Percentiles rank a stretch among this genome's conserved stretches.
Conservation (phyloP, 805 yeast genomes). For the Candida tammaniensis region DNA sequence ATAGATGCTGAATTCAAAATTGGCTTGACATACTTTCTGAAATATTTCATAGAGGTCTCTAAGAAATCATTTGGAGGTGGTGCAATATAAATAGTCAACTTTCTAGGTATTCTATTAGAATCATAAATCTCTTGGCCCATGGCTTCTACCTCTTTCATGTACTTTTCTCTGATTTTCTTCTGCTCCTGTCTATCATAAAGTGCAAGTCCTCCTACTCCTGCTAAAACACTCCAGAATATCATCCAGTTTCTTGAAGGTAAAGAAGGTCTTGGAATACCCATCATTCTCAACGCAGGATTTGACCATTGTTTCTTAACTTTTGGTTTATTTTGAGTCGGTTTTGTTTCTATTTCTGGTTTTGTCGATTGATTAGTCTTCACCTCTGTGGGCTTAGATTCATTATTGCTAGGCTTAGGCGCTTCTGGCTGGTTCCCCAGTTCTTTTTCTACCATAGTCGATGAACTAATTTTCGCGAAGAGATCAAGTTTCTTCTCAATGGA, state of each 20-base stretch:
- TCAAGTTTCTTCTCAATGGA: too few relatives aligned
- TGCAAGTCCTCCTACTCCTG: slow-evolving; percentile 68
- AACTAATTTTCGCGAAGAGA: too few relatives aligned
- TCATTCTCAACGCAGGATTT: slow-evolving; percentile 77
- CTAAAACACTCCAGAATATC: slow-evolving; percentile 76
- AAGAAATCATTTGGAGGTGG: slow-evolving; percentile 97
- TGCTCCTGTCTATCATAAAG: slow-evolving; percentile 79
- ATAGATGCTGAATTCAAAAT: slow-evolving; percentile 78
- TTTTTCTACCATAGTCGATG: too few relatives aligned
- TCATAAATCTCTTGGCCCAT: slow-evolving; percentile 46
- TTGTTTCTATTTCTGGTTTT: background rate
- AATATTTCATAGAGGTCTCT: slow-evolving; percentile 67
- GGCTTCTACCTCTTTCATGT: slow-evolving; percentile 58
- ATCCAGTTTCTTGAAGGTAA: slow-evolving; percentile 92
- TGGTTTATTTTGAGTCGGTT: slow-evolving; percentile 3
- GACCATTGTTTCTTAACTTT: slow-evolving; percentile 44
- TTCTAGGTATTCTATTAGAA: slow-evolving; percentile 61
- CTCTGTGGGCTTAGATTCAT: background rate
- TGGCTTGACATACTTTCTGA: slow-evolving; percentile 82
- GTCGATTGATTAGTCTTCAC: slow-evolving; percentile 3
- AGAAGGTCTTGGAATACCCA: slow-evolving; percentile 78
- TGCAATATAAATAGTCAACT: slow-evolving; percentile 77
- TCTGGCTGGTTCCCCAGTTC: too few relatives aligned
- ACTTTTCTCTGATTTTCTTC: slow-evolving; percentile 57
- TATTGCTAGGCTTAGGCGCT: too few relatives aligned